These are phyloP conservation scores for Hamamelis virginiana DNA, from an alignment of 164 flowering plant species.

Conservation along the genomic window DNA sequence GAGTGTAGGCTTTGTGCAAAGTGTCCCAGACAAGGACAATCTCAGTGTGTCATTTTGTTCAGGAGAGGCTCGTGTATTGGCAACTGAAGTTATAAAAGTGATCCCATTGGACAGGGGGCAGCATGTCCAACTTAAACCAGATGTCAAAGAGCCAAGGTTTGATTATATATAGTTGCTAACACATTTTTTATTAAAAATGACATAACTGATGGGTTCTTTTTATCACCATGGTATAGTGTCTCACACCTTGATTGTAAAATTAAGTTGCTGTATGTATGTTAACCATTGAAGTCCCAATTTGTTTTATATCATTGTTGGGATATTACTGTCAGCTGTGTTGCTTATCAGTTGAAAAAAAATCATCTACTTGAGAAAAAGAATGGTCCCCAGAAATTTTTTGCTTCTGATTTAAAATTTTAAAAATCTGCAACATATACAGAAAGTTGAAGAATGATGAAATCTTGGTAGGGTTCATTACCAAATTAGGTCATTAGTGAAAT, in stretches of 20 bases:
- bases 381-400: background rate
- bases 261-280: no score
- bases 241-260: background rate
- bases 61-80: slow-evolving; percentile 82
- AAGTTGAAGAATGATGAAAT: background rate
- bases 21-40: slow-evolving; percentile 64
- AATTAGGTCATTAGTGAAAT: no score
- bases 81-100: slow-evolving; percentile 82
- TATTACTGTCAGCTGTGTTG: no score
- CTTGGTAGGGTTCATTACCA: no score
- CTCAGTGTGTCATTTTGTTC: slow-evolving; percentile 88
- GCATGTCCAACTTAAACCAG: slow-evolving; percentile 83
- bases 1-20: slow-evolving; percentile 97
- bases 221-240: background rate
- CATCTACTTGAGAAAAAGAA: background rate
- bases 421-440: background rate
- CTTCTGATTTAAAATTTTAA: background rate
- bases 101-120: slow-evolving; percentile 97
- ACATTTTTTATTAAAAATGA: background rate
- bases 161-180: slow-evolving; percentile 11
- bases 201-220: background rate
- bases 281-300: no score
- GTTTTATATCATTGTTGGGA: no score
- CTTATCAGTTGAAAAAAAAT: no score
- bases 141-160: slow-evolving; percentile 91